Conservation (phyloP, 768 basidiomycete species). For the Podaxis carcinomalis region DNA sequence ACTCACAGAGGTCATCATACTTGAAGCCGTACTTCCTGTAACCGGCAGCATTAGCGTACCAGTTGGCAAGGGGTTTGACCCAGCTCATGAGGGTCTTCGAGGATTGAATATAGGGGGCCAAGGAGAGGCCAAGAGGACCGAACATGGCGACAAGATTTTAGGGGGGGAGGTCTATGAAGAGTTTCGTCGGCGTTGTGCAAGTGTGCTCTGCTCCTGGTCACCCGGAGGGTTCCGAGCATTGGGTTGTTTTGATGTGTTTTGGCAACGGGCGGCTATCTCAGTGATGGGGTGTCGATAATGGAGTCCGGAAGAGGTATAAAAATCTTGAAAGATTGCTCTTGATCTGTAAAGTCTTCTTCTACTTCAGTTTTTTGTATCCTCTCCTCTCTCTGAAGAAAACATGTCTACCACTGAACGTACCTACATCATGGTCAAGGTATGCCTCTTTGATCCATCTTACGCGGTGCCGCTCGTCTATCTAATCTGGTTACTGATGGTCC, state of each 20-base stretch:
- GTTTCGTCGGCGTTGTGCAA: slow-evolving; percentile 8
- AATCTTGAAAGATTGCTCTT: slow-evolving; percentile 20
- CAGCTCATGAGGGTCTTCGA: slow-evolving; percentile 62
- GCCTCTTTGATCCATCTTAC: background rate
- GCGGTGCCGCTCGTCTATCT: background rate
- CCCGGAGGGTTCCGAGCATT: slow-evolving; percentile 34
- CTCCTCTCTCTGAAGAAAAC: slow-evolving; percentile 21
- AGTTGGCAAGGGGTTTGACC: slow-evolving; percentile 75
- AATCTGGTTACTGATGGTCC: slow-evolving; percentile 8
- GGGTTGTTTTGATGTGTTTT: slow-evolving; percentile 43
- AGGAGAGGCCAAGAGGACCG: slow-evolving; percentile 65
- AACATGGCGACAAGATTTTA: slow-evolving; percentile 33
- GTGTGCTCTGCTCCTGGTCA: slow-evolving; percentile 4
- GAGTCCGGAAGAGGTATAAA: slow-evolving; percentile 4
- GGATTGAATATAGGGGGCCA: slow-evolving; percentile 72
- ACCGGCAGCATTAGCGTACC: slow-evolving; percentile 78
- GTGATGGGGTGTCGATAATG: slow-evolving; percentile 13
- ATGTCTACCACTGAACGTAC: slow-evolving; percentile 85
- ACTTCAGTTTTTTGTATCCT: slow-evolving; percentile 5
- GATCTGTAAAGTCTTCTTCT: slow-evolving; percentile 14
- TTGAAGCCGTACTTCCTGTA: slow-evolving; percentile 86
- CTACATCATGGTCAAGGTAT: slow-evolving; percentile 99
- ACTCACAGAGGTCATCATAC: slow-evolving; percentile 93
- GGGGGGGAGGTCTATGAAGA: slow-evolving; percentile 12
- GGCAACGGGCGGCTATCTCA: slow-evolving; percentile 7